A percentile compares a stretch with the other conserved stretches of the same genome.
phyloP scores from a whole-genome alignment of 1,284 basidiomycete species.

The Schizophyllum amplum region DNA sequence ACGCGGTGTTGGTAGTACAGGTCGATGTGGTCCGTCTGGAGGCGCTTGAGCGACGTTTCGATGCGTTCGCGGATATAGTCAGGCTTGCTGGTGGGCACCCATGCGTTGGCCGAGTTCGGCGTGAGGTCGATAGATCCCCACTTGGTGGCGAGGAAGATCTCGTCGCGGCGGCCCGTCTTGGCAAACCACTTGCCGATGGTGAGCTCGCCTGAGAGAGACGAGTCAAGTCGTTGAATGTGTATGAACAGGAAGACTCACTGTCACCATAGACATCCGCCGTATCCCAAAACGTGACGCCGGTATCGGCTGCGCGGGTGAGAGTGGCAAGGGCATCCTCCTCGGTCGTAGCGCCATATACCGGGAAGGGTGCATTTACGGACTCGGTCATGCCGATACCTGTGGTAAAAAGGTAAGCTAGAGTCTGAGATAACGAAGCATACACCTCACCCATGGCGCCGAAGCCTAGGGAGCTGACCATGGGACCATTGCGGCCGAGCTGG shows the following conservation, averaged over 20 bases:
- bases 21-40: constrained; percentile 26
- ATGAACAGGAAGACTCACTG: neutral
- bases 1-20: constrained; percentile 31
- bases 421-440: neutral
- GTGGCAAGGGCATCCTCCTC: constrained; percentile 9
- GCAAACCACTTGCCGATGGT: constrained; percentile 21
- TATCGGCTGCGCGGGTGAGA: constrained; percentile 12
- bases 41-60: constrained; percentile 17
- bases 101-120: constrained; percentile 2
- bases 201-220: constrained; percentile 15
- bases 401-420: neutral
- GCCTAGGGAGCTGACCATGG: constrained; percentile 19
- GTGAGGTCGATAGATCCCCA: constrained; percentile 20
- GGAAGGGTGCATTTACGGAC: constrained; percentile 4
- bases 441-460: constrained; percentile 20
- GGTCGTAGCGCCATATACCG: constrained; percentile 8
- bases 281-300: constrained; percentile 15
- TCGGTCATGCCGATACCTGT: neutral
- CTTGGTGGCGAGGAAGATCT: constrained; percentile 27
- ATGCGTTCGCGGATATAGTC: constrained; percentile 19
- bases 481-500: constrained; percentile 20
- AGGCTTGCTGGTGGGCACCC: constrained; percentile 17
- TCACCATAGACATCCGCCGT: constrained; percentile 15
- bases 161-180: constrained; percentile 19
- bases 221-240: neutral